Evolutionary conservation across 106 monocot species (phyloP), one percentile per base, ranked within the genome.

Genomic region (Acanthochlamys bracteata): DNA sequence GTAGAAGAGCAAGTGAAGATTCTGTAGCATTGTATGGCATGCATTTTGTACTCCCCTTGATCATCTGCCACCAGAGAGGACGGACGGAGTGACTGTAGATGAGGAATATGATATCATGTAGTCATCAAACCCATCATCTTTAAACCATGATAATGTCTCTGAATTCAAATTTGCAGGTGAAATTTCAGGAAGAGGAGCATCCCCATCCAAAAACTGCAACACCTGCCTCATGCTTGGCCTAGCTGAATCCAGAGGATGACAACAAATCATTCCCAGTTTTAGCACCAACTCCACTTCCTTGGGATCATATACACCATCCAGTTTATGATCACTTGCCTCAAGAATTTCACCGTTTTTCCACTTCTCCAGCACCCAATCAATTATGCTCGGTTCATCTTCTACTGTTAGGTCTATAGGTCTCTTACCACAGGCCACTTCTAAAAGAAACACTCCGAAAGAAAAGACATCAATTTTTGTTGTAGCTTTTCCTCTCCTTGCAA

Each of bases 341-440:
- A 55, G 20, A 3, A 72, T 39, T 16, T 4, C 46, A 7, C 72
- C 72, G 1, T 21, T 65, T 40, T 51, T 41, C 72, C 72, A 72
- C 0, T 41, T n/a, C 10, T 64, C 24, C 55, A 55, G 6, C 22
- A 72, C 64, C 41, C 64, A 65, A 1, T 45, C 61, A 39, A 57
- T 42, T 11, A 72, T 20, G 13, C 19, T 11, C 22, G 14, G 47
- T 11, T 25, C 45, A 25, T 25, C 20, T 13, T 41, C 24, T 16
- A 33, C 56, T 42, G 41, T 20, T 24, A 21, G 12, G 4, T 69
- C 69, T 16, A 72, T 55, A 11, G 72, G 72, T 25, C 57, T 64
- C 25, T 55, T 55, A 4, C 72, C 72, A n/a, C 72, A 64, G 15
- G 72, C 64, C 1, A 72, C 64, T 43, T 72, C 72, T 12, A 72